phyloP scores from a whole-genome alignment of 441 rosid genomes.

The Bocquillonia castaneifolia region DNA sequence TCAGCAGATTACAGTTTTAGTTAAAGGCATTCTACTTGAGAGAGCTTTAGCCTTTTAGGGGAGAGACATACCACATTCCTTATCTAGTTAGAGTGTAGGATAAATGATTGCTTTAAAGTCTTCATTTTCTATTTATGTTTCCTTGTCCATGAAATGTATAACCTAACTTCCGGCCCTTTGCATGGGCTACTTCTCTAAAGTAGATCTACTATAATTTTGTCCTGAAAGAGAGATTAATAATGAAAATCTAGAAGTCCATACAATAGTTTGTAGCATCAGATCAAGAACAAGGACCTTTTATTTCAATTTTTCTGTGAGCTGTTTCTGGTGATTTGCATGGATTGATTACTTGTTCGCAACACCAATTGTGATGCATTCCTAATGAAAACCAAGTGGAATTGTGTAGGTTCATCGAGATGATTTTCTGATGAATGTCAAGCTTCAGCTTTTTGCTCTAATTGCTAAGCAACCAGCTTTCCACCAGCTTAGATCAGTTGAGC shows the following conservation, averaged over 20 bases:
- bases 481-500: constrained; percentile 94
- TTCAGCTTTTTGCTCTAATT: constrained; percentile 63
- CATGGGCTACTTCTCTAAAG: not conserved
- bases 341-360: not conserved
- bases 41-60: not conserved
- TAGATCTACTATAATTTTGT: not conserved
- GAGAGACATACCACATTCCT: not conserved
- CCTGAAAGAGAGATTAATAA: not conserved
- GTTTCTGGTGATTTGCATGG: constrained; percentile 2
- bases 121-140: not conserved
- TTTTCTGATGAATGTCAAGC: constrained; percentile 60
- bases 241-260: not conserved
- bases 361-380: constrained; percentile 11
- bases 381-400: constrained; percentile 11
- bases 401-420: constrained; percentile 64
- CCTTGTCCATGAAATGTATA: not conserved
- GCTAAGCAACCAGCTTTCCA: constrained; percentile 88
- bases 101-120: not conserved
- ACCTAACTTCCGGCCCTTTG: not conserved
- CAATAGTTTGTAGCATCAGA: not conserved
- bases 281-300: not conserved
- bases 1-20: not conserved
- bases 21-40: not conserved
- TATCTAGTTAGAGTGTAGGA: not conserved
- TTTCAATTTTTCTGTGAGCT: not conserved